A percentile compares a stretch with the other conserved stretches of the same genome.
phyloP scores from a whole-genome alignment of 2,329 filamentous ascomycete species.

The Teratosphaeria destructans region DNA sequence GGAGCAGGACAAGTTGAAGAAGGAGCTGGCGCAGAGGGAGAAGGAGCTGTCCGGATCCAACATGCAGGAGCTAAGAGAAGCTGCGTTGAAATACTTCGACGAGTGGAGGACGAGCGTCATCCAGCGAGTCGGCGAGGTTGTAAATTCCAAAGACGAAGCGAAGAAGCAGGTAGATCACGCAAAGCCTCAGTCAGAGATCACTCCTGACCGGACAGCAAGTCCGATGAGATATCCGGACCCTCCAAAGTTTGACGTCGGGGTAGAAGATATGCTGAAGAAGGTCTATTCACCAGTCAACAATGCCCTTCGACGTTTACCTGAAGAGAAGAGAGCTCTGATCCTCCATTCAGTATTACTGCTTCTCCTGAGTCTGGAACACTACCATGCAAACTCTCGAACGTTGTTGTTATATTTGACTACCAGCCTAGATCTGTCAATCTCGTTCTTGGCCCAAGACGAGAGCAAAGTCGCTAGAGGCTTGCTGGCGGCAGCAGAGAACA shows the following conservation, averaged over 20 bases:
- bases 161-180: slow-evolving; percentile 27
- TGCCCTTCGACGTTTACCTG: slow-evolving; percentile 24
- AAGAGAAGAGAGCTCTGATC: slow-evolving; percentile 26
- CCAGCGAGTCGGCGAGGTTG: slow-evolving; percentile 59
- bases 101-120: slow-evolving; percentile 69
- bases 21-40: slow-evolving; percentile 29
- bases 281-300: slow-evolving; percentile 30
- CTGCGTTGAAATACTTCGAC: slow-evolving; percentile 60
- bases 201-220: slow-evolving; percentile 5
- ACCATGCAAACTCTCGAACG: slow-evolving; percentile 27
- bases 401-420: slow-evolving; percentile 26
- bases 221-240: slow-evolving; percentile 14
- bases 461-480: slow-evolving; percentile 63
- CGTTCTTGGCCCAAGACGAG: slow-evolving; percentile 35
- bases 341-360: slow-evolving; percentile 28
- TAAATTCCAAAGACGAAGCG: slow-evolving; percentile 29
- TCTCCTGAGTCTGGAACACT: slow-evolving; percentile 30
- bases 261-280: slow-evolving; percentile 19
- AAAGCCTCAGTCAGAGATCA: slow-evolving; percentile 18
- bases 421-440: slow-evolving; percentile 23
- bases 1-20: slow-evolving; percentile 17
- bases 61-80: slow-evolving; percentile 57
- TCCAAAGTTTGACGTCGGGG: slow-evolving; percentile 20
- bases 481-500: slow-evolving; percentile 62
- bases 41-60: slow-evolving; percentile 42